Conservation (phyloP, 2,329 filamentous ascomycete species). For the Cercospora canescens region DNA sequence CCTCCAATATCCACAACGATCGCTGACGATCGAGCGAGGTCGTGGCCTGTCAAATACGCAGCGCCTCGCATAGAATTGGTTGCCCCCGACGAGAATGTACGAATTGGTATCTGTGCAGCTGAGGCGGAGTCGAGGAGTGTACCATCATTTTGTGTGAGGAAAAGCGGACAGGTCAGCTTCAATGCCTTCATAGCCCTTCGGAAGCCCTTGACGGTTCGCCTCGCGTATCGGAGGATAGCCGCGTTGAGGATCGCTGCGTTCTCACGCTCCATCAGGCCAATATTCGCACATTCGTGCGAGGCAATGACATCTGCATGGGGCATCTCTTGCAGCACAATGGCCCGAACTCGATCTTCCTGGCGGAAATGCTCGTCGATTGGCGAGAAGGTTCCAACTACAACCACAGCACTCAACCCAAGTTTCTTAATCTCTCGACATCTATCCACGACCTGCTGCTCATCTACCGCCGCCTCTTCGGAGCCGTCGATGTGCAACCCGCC, state of each 20-base stretch:
- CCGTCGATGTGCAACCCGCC: slow-evolving; percentile 51
- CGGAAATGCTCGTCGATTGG: slow-evolving; percentile 56
- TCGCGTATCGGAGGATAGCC: slow-evolving; percentile 49
- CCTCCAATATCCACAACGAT: slow-evolving; percentile 68
- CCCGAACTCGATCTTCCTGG: slow-evolving; percentile 54
- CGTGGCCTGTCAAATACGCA: slow-evolving; percentile 55
- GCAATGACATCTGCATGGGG: slow-evolving; percentile 52
- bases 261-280: slow-evolving; percentile 53
- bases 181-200: slow-evolving; percentile 48
- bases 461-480: slow-evolving; percentile 42
- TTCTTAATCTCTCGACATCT: slow-evolving; percentile 47
- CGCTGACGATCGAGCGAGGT: slow-evolving; percentile 32
- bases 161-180: slow-evolving; percentile 49
- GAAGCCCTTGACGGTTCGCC: slow-evolving; percentile 48
- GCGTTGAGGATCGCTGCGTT: slow-evolving; percentile 55
- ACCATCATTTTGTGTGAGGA: slow-evolving; percentile 56
- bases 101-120: slow-evolving; percentile 51
- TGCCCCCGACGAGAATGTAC: slow-evolving; percentile 54
- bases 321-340: slow-evolving; percentile 50
- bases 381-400: slow-evolving; percentile 59
- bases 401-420: slow-evolving; percentile 49
- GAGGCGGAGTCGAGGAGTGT: slow-evolving; percentile 50
- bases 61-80: slow-evolving; percentile 57
- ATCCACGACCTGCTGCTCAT: slow-evolving; percentile 47
- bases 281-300: slow-evolving; percentile 53